Evolutionary conservation across 305 asterid species (phyloP).

Genomic region (Solanum hybrid): DNA sequence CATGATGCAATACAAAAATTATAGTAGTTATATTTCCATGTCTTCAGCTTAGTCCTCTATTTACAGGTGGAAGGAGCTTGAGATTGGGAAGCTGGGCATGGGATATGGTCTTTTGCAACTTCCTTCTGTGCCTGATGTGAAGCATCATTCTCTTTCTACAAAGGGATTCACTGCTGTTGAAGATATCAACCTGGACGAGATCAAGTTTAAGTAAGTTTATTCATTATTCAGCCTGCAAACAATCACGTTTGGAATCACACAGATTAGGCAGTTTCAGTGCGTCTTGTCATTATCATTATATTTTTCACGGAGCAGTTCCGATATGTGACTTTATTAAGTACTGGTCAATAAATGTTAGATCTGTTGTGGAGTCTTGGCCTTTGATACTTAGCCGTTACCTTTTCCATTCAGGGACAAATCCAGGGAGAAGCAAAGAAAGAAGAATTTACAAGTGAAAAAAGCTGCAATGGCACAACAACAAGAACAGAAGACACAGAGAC

Average conservation of each 20-base stretch:
- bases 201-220: slow-evolving; percentile 41
- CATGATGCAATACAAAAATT: not conserved
- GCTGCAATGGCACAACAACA: slow-evolving; percentile 40
- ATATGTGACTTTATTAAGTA: not conserved
- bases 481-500: slow-evolving; percentile 29
- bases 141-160: slow-evolving; percentile 65
- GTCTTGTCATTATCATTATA: not conserved
- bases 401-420: slow-evolving; percentile 59
- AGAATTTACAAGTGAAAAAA: slow-evolving; percentile 47
- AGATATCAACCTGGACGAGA: slow-evolving; percentile 58
- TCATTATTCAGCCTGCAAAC: not conserved
- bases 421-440: slow-evolving; percentile 83
- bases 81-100: slow-evolving; percentile 91
- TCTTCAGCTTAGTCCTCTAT: not conserved
- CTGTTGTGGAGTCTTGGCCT: not conserved
- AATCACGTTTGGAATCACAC: not conserved
- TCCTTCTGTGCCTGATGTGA: slow-evolving; percentile 82
- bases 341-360: not conserved
- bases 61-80: slow-evolving; percentile 89
- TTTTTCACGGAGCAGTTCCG: not conserved
- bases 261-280: not conserved
- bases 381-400: not conserved
- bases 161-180: slow-evolving; percentile 62
- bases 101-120: slow-evolving; percentile 88
- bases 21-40: not conserved